These are phyloP conservation scores for Cryptomeria japonica DNA, from an alignment of 75 land plant species.

Conservation along the genomic window DNA sequence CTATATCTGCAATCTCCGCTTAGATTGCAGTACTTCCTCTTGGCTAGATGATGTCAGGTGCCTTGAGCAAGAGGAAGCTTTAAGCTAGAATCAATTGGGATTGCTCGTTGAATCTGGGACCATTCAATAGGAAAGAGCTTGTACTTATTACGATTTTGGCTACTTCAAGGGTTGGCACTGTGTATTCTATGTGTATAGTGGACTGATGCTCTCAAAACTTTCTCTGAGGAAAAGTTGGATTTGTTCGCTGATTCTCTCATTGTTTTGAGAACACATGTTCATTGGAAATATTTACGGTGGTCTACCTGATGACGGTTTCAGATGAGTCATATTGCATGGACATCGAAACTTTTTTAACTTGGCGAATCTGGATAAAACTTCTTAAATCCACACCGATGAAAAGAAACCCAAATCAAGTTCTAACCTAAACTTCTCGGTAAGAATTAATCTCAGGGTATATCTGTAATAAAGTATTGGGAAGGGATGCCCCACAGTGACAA, in stretches of 20 bases:
- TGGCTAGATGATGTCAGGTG: slow-evolving; percentile 49
- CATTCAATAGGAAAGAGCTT: slow-evolving; percentile 69
- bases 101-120: slow-evolving; percentile 57
- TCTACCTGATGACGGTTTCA: no score
- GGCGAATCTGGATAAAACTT: no score
- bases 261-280: slow-evolving; percentile 70
- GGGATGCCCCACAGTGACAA: no score
- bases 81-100: slow-evolving; percentile 34
- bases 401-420: no score
- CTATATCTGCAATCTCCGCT: slow-evolving; percentile 50
- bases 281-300: no score
- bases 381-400: no score
- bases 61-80: slow-evolving; percentile 28
- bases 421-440: no score
- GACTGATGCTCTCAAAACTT: slow-evolving; percentile 39
- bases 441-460: no score
- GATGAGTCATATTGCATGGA: no score
- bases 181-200: slow-evolving; percentile 52
- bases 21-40: slow-evolving; percentile 62
- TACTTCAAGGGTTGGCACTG: slow-evolving; percentile 45
- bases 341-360: no score
- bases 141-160: slow-evolving; percentile 74
- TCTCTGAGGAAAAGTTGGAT: slow-evolving; percentile 34
- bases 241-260: slow-evolving; percentile 58
- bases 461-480: no score